A percentile compares a stretch with the other conserved stretches of the same genome.
These are phyloP conservation scores for Simmondsia chinensis DNA, from an alignment of 148 eudicot species.

Conservation along the genomic window DNA sequence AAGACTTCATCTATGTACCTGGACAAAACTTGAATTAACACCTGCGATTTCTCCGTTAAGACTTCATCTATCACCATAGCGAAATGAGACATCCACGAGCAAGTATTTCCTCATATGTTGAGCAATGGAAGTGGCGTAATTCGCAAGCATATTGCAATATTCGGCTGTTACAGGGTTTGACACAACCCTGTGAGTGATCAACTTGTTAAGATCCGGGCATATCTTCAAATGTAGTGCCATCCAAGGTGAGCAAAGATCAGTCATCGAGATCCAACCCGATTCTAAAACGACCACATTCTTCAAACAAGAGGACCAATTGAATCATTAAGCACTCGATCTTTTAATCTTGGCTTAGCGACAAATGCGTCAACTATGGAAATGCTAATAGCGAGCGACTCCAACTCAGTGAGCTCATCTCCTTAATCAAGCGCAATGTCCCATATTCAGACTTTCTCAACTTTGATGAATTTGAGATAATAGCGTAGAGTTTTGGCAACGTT, in stretches of 20 bases:
- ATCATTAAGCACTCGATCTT: constrained; percentile 31
- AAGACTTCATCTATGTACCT: too few species aligned
- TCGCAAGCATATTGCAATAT: constrained; percentile 38
- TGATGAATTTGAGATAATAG: constrained; percentile 39
- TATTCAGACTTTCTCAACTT: constrained; percentile 38
- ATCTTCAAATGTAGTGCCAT: constrained; percentile 35
- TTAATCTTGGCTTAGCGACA: constrained; percentile 38
- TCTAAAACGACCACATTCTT: constrained; percentile 39
- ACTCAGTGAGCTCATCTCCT: constrained; percentile 45
- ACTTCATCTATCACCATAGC: too few species aligned
- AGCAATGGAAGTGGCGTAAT: constrained; percentile 38
- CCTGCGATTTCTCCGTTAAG: too few species aligned
- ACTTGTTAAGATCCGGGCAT: constrained; percentile 41
- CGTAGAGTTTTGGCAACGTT: constrained; percentile 49
- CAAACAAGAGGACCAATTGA: constrained; percentile 24
- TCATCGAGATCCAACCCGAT: constrained; percentile 46
- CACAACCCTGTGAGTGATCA: constrained; percentile 40
- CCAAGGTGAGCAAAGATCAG: constrained; percentile 37
- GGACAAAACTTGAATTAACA: constrained; percentile 33
- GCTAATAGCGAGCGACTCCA: constrained; percentile 37
- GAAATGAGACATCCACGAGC: constrained; percentile 43
- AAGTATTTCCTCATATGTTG: constrained; percentile 47
- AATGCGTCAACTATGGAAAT: constrained; percentile 37
- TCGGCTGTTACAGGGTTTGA: constrained; percentile 48
- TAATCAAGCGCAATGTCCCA: constrained; percentile 57